Base-by-base conservation (phyloP, 352 stramenopile genomes). In the Phytophthora boehmeriae region DNA sequence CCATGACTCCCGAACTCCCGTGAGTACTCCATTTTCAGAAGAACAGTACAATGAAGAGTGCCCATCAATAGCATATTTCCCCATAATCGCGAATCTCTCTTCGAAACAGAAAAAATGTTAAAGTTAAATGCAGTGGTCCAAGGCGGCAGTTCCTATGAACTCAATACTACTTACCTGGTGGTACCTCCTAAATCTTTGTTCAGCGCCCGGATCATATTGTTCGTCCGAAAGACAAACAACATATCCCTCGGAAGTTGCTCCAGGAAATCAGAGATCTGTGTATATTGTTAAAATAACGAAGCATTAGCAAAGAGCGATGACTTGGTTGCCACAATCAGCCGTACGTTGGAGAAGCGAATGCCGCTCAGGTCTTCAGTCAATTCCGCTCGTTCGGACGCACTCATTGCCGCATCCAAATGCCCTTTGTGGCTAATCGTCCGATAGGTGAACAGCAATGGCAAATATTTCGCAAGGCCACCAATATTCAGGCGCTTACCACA, bases 191-290 rank as follows among this genome's bases (percentile, higher is more conserved):
- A 64, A 19, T 93, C 85, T 50, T 97, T 96, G 71, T 97, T 97
- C 20, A 97, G 68, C 20, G 83, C 74, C 5, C 91, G 87, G 39
- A 96, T 88, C 77, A 97, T 94, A 59, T 97, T 96, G 68, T 93
- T 96, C 19, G 86, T 96, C 27, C 89, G 86, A 42, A 97, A 92
- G 16, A 97, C 84, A 52, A 97, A 97, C 13, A 97, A 59, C 83
- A 97, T 95, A 53, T 97, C 91, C 6, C 88, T 79, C 6, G 91
- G 91, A 48, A 97, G 58, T 27, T 89, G 78, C 71, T 96, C 75
- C 17, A 97, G 48, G 57, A 97, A 97, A 35, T 89, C 78, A 11
- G 76, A 83, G 8, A 93, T 65, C 84, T 93, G 52, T 17, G 48
- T 17, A 55, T 39, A 48, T 8, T 58, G 45, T 66, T 32, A 63